Evolutionary conservation across 108 stramenopile species (phyloP).

Genomic region (Ochromonas danica): DNA sequence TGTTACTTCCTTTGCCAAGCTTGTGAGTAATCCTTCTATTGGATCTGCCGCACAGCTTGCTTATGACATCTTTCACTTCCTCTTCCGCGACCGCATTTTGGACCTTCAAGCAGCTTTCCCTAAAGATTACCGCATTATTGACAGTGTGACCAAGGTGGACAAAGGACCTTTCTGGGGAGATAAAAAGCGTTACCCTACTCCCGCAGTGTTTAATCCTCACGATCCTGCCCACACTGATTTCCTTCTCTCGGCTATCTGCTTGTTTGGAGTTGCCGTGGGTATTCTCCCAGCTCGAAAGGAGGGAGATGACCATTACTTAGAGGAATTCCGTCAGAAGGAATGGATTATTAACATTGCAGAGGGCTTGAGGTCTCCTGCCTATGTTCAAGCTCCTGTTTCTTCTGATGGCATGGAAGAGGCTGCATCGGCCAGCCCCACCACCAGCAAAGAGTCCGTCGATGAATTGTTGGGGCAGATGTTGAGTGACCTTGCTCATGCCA

Average conservation of each 20-base stretch:
- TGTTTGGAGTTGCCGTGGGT: conserved; percentile 50
- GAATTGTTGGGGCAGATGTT: conserved; percentile 21
- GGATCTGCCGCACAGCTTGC: conserved; percentile 31
- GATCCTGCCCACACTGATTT: conserved; percentile 51
- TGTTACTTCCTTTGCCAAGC: not conserved
- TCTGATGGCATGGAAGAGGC: not conserved
- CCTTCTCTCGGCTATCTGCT: conserved; percentile 52
- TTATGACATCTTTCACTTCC: conserved; percentile 45
- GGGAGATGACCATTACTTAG: not conserved
- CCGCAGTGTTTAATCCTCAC: conserved; percentile 31
- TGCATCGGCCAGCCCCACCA: not conserved
- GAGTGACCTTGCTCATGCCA: not conserved
- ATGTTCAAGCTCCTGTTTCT: not conserved
- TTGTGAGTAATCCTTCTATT: conserved; percentile 2
- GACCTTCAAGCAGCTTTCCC: conserved; percentile 61
- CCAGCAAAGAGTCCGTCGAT: not conserved
- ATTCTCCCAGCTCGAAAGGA: not conserved
- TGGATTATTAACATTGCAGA: not conserved
- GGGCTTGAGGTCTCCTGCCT: not conserved
- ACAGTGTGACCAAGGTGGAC: conserved; percentile 41
- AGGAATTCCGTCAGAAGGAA: not conserved
- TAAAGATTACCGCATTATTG: conserved; percentile 46
- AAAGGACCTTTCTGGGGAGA: conserved; percentile 60
- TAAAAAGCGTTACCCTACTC: conserved; percentile 60
- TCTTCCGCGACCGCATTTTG: conserved; percentile 54